Evolutionary conservation across 164 flowering plant genomes (phyloP), one percentile per base, ranked within the genome.

Genomic region (Cinnamomum chago): DNA sequence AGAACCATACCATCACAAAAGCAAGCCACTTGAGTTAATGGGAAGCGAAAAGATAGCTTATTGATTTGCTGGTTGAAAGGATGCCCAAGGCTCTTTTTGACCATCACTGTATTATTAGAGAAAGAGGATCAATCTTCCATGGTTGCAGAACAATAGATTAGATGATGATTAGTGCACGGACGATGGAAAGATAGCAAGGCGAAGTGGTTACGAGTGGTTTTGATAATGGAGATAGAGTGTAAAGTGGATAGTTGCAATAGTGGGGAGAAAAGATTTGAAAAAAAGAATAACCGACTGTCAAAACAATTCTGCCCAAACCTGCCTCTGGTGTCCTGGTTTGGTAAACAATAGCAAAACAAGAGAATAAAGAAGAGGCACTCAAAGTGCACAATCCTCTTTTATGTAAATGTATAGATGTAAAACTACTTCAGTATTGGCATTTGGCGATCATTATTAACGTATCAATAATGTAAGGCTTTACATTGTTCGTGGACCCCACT

Each of bases 31-130:
- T 64, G 10, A 10, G 30, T 66, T 76, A 80, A 81, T 83, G 81
- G 86, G 64, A 68, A 50, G 73, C 75, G 68, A 77, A 58, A 79
- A 79, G 80, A 72, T 71, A 65, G 65, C 52, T 58, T 73, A 84
- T 76, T 72, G 58, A 73, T 79, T 67, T 79, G 50, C 70, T 72
- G 52, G 47, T 64, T 72, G 72, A 68, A 76, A 83, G 77, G 78
- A 85, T 79, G 79, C 88, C 81, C 77, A 74, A 68, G 47, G 58
- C 76, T 62, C 62, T 72, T 78, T 83, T 85, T 82, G 85, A 82
- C 86, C 76, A 71, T 64, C 67, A 64, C 67, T n/a, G 67, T 23
- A 13, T 22, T 13, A 40, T 60, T n/a, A 7, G 64, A 20, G n/a
- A 60, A 52, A 52, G 40, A 67, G 47, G 68, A 78, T 78, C 77